Base-by-base conservation (phyloP, 192 early-diverging fungal genomes). In the Linderina pennispora region DNA sequence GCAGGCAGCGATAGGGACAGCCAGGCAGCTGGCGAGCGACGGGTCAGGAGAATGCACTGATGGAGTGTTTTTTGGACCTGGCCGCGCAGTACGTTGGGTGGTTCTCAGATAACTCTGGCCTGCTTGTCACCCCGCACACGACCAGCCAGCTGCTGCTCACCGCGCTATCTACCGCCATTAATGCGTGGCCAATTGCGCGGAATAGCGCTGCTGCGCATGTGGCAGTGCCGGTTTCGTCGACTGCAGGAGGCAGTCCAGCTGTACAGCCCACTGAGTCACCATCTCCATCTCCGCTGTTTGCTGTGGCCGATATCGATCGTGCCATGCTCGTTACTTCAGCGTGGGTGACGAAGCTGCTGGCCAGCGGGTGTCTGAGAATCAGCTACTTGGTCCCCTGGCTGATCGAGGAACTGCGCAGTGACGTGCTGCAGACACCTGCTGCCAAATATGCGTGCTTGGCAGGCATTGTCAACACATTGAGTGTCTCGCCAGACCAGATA, bases 311-410 rank as follows among this genome's bases (percentile, higher is more conserved):
- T n/a, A 42, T 50, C 20, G 64, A 67, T 13, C 17, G 32, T 1
- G 48, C 40, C 0, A 35, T 51, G 19, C 35, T 45, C 22, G 49
- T 56, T n/a, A 25, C 53, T 8, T 33, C 44, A n/a, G 14, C 52
- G 22, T 60, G 58, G 57, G 45, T 48, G 22, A 50, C 39, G 11
- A 26, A 41, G 11, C 13, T 68, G 18, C 39, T 68, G 40, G 26
- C 40, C n/a, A 28, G 34, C 15, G 65, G 65, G 20, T 61, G 57
- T 19, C n/a, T 68, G 45, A 43, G 53, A 3, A 36, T 61, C 33
- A 42, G 45, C 17, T 52, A 68, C 13, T 35, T 61, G 33, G 25
- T 68, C 5, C 53, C 57, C 2, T 68, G 65, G 65, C 36, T 56
- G 24, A 56, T 68, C 16, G 58, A 55, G 1, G 23, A 21, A 20